phyloP scores from a whole-genome alignment of 148 eudicot species.

The Silene conica region DNA sequence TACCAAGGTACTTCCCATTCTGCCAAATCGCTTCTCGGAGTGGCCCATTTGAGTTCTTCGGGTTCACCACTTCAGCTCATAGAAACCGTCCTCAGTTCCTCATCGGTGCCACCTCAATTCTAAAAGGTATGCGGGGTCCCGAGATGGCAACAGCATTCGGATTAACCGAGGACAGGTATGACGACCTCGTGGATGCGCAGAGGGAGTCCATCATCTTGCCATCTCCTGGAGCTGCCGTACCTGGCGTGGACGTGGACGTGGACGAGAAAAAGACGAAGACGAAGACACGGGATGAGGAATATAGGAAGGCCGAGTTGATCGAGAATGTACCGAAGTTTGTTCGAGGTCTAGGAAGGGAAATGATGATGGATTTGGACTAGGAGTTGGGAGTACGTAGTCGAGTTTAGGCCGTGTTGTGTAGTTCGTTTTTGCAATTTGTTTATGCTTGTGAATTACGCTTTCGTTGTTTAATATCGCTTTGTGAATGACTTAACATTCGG shows the following conservation, averaged over 20 bases:
- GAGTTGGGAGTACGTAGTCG: no score
- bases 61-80: slow-evolving; percentile 67
- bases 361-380: slow-evolving; percentile 40
- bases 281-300: background rate
- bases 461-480: background rate
- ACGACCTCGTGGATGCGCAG: slow-evolving; percentile 44
- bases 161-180: slow-evolving; percentile 40
- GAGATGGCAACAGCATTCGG: slow-evolving; percentile 79
- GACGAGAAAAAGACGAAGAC: no score
- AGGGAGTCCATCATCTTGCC: slow-evolving; percentile 54
- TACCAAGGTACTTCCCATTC: slow-evolving; percentile 84
- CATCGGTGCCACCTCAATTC: slow-evolving; percentile 53
- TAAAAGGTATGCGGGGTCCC: slow-evolving; percentile 53
- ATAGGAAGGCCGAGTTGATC: background rate
- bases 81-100: slow-evolving; percentile 76
- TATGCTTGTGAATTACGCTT: slow-evolving; percentile 1
- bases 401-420: no score
- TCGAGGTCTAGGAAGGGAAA: slow-evolving; percentile 27
- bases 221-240: slow-evolving; percentile 43
- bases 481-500: background rate
- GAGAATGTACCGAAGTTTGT: slow-evolving; percentile 22
- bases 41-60: slow-evolving; percentile 86
- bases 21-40: slow-evolving; percentile 78
- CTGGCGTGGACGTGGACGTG: slow-evolving; percentile 22
- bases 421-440: background rate